phyloP scores from a whole-genome alignment of 352 stramenopile genomes.

The Phytophthora pini region DNA sequence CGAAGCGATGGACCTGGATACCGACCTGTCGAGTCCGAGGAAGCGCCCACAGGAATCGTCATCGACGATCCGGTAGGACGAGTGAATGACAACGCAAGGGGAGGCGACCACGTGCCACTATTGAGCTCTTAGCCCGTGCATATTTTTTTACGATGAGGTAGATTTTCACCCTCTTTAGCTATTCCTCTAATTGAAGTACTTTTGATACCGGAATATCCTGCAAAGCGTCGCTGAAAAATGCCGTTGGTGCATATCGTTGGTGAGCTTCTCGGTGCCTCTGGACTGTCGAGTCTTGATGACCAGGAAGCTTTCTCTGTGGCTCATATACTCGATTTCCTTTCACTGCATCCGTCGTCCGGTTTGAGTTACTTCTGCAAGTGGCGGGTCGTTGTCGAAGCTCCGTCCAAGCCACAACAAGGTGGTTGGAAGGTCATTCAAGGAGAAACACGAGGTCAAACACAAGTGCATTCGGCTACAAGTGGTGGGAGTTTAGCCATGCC shows the following conservation, averaged over 20 bases:
- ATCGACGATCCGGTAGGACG: slow-evolving; percentile 24
- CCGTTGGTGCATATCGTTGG: slow-evolving; percentile 51
- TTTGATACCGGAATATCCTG: neutral
- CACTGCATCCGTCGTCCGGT: slow-evolving; percentile 43
- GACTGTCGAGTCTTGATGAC: slow-evolving; percentile 24
- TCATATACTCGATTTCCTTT: slow-evolving; percentile 48
- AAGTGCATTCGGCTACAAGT: slow-evolving; percentile 40
- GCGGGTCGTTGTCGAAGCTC: slow-evolving; percentile 33
- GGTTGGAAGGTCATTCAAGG: slow-evolving; percentile 53
- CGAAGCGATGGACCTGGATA: slow-evolving; percentile 28
- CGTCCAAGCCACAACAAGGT: neutral
- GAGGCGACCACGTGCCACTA: slow-evolving; percentile 41
- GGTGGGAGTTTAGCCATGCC: slow-evolving; percentile 29
- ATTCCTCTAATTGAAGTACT: neutral
- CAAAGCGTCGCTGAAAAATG: slow-evolving; percentile 42
- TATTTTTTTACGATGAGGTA: slow-evolving; percentile 1
- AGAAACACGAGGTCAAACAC: slow-evolving; percentile 49
- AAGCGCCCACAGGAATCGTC: slow-evolving; percentile 17
- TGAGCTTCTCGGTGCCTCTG: slow-evolving; percentile 56
- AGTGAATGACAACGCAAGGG: slow-evolving; percentile 30
- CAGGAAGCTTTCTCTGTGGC: slow-evolving; percentile 26
- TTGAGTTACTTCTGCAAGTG: slow-evolving; percentile 64
- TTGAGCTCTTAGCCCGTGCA: slow-evolving; percentile 26
- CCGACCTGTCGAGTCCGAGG: slow-evolving; percentile 24
- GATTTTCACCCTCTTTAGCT: neutral